Evolutionary conservation across 306 rosid species (phyloP).

Genomic region (Quercus robur): DNA sequence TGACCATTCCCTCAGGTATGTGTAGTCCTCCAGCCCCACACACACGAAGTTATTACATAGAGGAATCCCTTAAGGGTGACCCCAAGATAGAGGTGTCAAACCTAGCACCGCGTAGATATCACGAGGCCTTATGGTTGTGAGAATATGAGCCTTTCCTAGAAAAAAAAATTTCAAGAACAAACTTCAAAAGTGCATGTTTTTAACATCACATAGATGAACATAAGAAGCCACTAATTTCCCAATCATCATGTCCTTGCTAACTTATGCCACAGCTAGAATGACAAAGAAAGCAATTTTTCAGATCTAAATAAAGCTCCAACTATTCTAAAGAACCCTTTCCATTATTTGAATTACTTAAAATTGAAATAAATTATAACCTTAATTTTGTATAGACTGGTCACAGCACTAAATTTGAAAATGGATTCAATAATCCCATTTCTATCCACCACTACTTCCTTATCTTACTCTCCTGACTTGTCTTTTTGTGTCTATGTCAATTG

Average conservation of each 20-base stretch:
- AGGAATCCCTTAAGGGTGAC: no score
- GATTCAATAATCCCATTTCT: not conserved
- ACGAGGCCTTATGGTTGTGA: not conserved
- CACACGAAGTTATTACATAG: no score
- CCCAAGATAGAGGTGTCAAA: no score
- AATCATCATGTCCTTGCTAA: not conserved
- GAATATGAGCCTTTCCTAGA: not conserved
- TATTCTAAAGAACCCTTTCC: not conserved
- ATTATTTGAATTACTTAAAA: not conserved
- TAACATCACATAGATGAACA: not conserved
- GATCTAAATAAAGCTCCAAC: not conserved
- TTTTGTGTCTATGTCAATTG: not conserved
- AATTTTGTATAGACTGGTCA: not conserved
- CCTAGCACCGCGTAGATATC: no score
- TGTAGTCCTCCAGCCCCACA: no score
- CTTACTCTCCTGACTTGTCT: not conserved
- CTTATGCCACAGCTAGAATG: not conserved
- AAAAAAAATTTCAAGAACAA: not conserved
- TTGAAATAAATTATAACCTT: not conserved
- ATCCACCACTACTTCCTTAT: not conserved
- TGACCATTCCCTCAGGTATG: no score
- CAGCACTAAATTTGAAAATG: not conserved
- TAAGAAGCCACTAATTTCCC: not conserved
- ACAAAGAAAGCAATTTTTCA: not conserved
- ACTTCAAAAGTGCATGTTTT: not conserved